Evolutionary conservation across 1,284 basidiomycete genomes (phyloP), one percentile per base, ranked within the genome.

Genomic region (Puccinia coronata): DNA sequence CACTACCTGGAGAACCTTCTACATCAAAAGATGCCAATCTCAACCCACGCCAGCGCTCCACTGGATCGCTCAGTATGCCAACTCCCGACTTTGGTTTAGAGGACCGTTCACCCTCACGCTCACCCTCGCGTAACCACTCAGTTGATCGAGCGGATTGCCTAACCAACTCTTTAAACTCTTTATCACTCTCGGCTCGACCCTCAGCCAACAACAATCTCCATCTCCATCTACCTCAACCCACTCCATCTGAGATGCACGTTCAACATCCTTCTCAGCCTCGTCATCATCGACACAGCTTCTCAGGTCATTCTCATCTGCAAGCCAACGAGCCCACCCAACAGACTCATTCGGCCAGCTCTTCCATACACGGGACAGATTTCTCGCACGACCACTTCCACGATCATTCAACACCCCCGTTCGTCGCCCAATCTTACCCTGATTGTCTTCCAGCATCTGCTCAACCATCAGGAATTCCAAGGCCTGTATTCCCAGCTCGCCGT

Each of bases 261-360:
- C 55, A 43, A 41, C 75, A 63, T 36, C 47, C 75, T 67, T 20
- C 59, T 31, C 39, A 65, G 18, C 63, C 47, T 5, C 77, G 77
- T 43, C 77, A 49, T 23, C 77, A 80, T 59, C 77, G 77, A 47
- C 77, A 80, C 36, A 80, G 77, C 41, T 71, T 80, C 43, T 80
- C 77, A 20, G 65, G 61, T 18, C 65, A 55, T 34, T 80, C 77
- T 28, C 25, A 65, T 39, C 63, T n/a, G 25, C 41, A 47, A 76
- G 39, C 67, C 57, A 80, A 25, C 57, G 47, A 28, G 41, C 36
- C 1, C 20, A 36, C 67, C 25, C 69, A 55, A 23, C 55, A 55
- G 36, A 55, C 51, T 23, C 69, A 67, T 78, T 47, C 63, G 5
- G 39, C 63, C 55, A 51, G 57, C n/a, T 20, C 55, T 14, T 61